Evolutionary conservation across 345 rosid species (phyloP), one percentile per base, ranked within the genome.

Genomic region (Hibiscus tridactylites): DNA sequence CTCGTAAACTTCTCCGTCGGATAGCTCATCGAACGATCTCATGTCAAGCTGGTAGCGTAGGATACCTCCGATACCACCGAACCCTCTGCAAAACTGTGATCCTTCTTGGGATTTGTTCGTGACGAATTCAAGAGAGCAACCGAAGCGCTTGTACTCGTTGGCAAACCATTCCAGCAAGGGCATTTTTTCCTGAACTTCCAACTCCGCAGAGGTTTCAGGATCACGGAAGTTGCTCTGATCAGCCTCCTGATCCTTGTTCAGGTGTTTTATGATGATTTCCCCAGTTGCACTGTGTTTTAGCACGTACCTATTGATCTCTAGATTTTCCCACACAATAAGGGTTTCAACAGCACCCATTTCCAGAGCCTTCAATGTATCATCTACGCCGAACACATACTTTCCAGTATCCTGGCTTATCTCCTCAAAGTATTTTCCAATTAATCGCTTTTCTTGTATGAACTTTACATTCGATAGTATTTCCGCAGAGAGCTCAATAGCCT

Each of bases 311-410:
- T 76, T 85, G 29, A 89, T 90, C 77, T 93, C 97, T 76, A 90
- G 83, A 83, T 87, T 93, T 77, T 93, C 97, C 98, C 98, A 90
- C 52, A 93, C 95, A 10, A 93, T 91, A 35, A 93, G 90, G 65
- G 82, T 93, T 75, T 93, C 98, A 2, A 93, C 89, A 70, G 98
- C 98, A 74, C 98, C 98, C 95, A 85, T 88, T 17, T 89, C 98
- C 66, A 93, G 76, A 35, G 88, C 96, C 80, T 90, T 89, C 63
- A 93, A 70, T 2, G 98, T 93, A 74, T 93, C 97, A 0, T 90
- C 98, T 42, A 90, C 86, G 68, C 98, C 97, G 3, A 56, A 56
- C 29, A 56, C 60, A 56, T 56, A 56, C 60, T 56, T 56, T 9
- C 60, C 60, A 56, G 98, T 90, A 70, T 93, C 93, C 87, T 90